Evolutionary conservation across 495 filamentous ascomycete genomes (phyloP).

Genomic region (Penicillium ochrochloron): DNA sequence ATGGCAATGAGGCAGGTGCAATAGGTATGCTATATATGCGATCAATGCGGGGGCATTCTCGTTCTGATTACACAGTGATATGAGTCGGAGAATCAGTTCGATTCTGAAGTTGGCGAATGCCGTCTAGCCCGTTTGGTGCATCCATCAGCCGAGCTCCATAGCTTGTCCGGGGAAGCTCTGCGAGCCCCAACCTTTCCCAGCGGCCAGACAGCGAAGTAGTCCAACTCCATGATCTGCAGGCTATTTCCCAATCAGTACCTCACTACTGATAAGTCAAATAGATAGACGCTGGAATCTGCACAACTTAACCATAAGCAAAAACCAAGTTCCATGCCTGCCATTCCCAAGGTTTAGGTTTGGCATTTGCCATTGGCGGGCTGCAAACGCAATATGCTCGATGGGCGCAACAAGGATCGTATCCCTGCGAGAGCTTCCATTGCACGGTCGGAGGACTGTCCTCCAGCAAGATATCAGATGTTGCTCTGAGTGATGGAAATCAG

Average conservation of each 20-base stretch:
- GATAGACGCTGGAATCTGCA: not conserved
- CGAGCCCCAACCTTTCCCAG: not conserved
- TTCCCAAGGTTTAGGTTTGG: constrained; percentile 1
- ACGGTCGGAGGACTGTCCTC: constrained; percentile 25
- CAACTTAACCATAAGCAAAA: not conserved
- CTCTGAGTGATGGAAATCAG: constrained; percentile 6
- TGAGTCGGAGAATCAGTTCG: not conserved
- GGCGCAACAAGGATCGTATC: constrained; percentile 4
- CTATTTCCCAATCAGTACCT: not conserved
- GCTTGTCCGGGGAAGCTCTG: not conserved
- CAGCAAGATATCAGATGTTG: not conserved
- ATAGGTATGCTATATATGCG: not conserved
- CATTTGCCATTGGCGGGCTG: constrained; percentile 4
- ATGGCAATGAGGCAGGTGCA: constrained; percentile 4
- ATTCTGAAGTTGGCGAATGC: not conserved
- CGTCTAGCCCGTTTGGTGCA: not conserved
- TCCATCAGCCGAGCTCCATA: not conserved
- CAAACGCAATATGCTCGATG: constrained; percentile 6
- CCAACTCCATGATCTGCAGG: not conserved
- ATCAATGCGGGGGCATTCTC: not conserved
- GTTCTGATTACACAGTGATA: not conserved
- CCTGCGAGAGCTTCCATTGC: constrained; percentile 4
- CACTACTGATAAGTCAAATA: not conserved
- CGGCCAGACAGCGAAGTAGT: not conserved
- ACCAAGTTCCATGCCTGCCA: constrained; percentile 7